phyloP scores from a whole-genome alignment of 768 basidiomycete genomes.

The Mycena polygramma region DNA sequence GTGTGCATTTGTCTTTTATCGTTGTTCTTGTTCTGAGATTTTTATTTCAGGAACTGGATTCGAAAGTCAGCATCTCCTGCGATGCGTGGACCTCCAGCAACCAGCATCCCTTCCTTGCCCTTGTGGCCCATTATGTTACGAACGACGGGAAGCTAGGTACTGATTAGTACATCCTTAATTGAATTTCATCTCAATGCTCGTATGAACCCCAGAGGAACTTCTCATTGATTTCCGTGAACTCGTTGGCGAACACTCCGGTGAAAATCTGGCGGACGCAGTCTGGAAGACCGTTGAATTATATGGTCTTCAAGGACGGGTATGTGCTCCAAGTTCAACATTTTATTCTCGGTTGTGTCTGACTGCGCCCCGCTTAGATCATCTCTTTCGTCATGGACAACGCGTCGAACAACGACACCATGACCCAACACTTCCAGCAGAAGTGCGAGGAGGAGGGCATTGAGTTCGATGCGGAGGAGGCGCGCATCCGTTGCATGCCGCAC shows the following conservation, averaged over 20 bases:
- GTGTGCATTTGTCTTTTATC: background rate
- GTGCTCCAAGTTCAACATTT: no score
- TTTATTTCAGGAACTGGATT: constrained; percentile 3
- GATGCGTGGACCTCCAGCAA: constrained; percentile 12
- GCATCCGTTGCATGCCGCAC: no score
- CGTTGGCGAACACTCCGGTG: background rate
- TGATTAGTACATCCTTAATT: background rate
- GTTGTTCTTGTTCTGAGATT: background rate
- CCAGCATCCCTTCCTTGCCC: constrained; percentile 7
- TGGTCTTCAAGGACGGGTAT: constrained; percentile 3
- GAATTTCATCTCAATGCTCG: background rate
- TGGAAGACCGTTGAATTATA: constrained; percentile 4
- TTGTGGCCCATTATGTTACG: constrained; percentile 3
- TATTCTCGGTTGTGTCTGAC: no score
- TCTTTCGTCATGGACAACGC: no score
- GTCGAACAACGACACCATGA: no score
- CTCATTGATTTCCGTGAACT: background rate
- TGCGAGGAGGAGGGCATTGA: no score
- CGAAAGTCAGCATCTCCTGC: constrained; percentile 9
- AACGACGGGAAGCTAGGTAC: constrained; percentile 8
- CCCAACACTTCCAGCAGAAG: no score
- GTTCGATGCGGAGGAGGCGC: no score
- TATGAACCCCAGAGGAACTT: background rate
- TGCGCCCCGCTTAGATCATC: no score
- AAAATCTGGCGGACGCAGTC: background rate